Evolutionary conservation across 495 filamentous ascomycete genomes (phyloP).

Genomic region (Penicillium daleae): DNA sequence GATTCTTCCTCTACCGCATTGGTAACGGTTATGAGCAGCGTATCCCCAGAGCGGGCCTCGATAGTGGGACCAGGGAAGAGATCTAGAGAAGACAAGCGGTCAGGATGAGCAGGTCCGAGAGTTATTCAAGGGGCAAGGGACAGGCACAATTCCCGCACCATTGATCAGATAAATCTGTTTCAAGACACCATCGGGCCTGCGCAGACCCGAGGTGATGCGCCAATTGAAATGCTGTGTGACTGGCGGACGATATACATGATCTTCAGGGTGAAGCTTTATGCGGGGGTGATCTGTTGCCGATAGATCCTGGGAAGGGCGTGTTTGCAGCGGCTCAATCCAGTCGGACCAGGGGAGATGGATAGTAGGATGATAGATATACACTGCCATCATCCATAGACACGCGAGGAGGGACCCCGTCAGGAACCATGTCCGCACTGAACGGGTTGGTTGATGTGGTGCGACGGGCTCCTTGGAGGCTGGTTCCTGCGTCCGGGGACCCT

Average conservation of each 20-base stretch:
- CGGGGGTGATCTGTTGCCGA: conserved; percentile 20
- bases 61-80: conserved; percentile 45
- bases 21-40: conserved; percentile 66
- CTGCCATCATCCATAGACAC: conserved; percentile 22
- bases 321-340: conserved; percentile 2
- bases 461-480: not conserved
- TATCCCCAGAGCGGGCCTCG: conserved; percentile 61
- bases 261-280: conserved; percentile 43
- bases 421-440: conserved; percentile 16
- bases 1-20: conserved; percentile 71
- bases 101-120: not conserved
- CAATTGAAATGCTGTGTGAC: conserved; percentile 39
- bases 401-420: conserved; percentile 14
- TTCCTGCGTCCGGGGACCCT: conserved; percentile 8
- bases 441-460: conserved; percentile 2
- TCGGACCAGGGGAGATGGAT: not conserved
- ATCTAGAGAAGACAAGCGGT: conserved; percentile 18
- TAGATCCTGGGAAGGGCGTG: not conserved
- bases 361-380: conserved; percentile 19
- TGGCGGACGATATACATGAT: conserved; percentile 41
- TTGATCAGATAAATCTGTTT: conserved; percentile 46
- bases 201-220: conserved; percentile 33
- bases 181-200: conserved; percentile 48
- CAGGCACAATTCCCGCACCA: conserved; percentile 25
- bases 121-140: not conserved